Base-by-base conservation (phyloP, 495 filamentous ascomycete genomes). In the Poronia punctata region DNA sequence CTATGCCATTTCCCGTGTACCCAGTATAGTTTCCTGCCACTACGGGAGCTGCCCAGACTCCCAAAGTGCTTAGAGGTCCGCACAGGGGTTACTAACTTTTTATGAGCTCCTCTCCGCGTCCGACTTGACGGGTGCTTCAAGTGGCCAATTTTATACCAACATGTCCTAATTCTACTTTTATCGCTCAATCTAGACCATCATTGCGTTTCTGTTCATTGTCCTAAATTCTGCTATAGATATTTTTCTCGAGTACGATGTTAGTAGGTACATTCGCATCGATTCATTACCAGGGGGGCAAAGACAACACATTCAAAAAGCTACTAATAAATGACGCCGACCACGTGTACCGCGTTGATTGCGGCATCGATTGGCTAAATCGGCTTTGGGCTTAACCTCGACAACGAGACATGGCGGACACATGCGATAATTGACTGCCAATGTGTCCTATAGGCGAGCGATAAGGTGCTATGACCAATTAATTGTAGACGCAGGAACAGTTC, bases 331-430 rank as follows among this genome's bases (percentile, higher is more conserved):
- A 28, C 42, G 21, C 10, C 27, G 33, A 38, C 42, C 42, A 45
- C 42, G 42, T 45, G 42, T 38, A 45, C 27, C 28, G 35, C 25
- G 18, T 7, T 45, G 42, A 45, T 38, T 45, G 42, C 42, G 32
- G 42, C 34, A 38, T 27, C 27, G 42, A 32, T 31, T 30, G 38
- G 34, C 35, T 17, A 19, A 12, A 10, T 17, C 12, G 15, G n/a
- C 15, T 17, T 11, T 28, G 2, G 24, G 11, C 24, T 8, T 18
- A 14, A 18, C 16, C 11, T 26, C 23, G 17, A 43, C 35, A 38
- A 31, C 42, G 26, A 16, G 20, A 24, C 40, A 43, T 11, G 14
- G n/a, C n/a, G n/a, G n/a, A n/a, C 31, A 35, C 17, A 10, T 12
- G 15, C 28, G 8, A 10, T n/a, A 31, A 32, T 6, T 12, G 7